Evolutionary conservation across 164 flowering plant species (phyloP).

Genomic region (Amborella trichopoda): DNA sequence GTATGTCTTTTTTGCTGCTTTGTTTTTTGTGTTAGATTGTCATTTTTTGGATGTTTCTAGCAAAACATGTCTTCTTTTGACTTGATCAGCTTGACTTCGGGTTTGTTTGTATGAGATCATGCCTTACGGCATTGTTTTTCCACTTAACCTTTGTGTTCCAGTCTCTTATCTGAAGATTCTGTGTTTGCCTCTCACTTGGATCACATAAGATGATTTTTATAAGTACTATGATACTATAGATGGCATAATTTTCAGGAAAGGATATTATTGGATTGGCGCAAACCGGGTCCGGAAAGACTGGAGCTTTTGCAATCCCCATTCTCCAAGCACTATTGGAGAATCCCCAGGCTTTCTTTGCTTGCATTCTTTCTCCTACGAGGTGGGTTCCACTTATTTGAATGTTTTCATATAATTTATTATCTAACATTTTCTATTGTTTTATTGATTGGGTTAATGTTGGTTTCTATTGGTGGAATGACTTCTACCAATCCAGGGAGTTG

Average conservation of each 20-base stretch:
- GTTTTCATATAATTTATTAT: neutral
- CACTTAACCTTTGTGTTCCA: too few species aligned
- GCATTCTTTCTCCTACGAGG: constrained; percentile 86
- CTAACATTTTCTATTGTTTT: neutral
- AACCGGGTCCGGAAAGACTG: constrained; percentile 97
- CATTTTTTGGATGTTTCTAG: too few species aligned
- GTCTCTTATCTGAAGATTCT: too few species aligned
- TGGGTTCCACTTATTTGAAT: constrained; percentile 8
- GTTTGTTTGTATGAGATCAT: too few species aligned
- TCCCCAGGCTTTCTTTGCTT: constrained; percentile 60
- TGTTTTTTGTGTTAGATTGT: too few species aligned
- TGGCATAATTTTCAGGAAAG: constrained; percentile 54
- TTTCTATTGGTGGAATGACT: neutral
- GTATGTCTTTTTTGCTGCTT: too few species aligned
- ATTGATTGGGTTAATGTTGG: neutral
- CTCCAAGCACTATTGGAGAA: constrained; percentile 50
- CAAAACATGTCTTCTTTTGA: too few species aligned
- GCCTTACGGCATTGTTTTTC: too few species aligned
- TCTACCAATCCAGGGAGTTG: constrained; percentile 41
- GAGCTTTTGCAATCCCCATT: constrained; percentile 90
- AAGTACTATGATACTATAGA: too few species aligned
- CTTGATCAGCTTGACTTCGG: too few species aligned
- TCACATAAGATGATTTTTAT: too few species aligned
- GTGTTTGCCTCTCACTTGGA: too few species aligned
- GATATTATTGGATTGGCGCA: constrained; percentile 84